These are phyloP conservation scores for Suillus placidus DNA, from an alignment of 768 basidiomycete species.

Conservation along the genomic window DNA sequence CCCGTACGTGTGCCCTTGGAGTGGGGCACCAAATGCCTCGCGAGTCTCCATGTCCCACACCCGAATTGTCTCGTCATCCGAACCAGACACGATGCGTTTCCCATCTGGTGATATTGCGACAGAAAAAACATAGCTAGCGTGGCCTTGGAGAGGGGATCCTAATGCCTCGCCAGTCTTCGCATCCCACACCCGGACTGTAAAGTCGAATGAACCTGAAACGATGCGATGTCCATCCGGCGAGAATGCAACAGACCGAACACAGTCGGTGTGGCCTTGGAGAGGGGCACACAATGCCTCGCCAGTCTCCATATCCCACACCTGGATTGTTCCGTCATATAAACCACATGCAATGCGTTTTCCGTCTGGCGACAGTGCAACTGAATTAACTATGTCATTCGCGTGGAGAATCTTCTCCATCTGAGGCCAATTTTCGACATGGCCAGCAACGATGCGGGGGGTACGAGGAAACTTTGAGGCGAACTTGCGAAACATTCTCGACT, in stretches of 20 bases:
- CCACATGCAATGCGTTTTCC: constrained; percentile 13
- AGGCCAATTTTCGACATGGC: constrained; percentile 7
- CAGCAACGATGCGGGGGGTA: not conserved
- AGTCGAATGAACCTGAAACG: constrained; percentile 19
- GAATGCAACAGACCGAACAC: constrained; percentile 22
- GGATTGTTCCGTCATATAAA: constrained; percentile 7
- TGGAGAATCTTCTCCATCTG: not conserved
- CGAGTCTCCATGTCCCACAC: constrained; percentile 17
- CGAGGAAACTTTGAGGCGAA: too few relatives aligned
- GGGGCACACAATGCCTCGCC: not conserved
- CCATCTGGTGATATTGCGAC: constrained; percentile 6
- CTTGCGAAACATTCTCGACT: too few relatives aligned
- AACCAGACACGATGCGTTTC: constrained; percentile 3
- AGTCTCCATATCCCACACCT: constrained; percentile 7
- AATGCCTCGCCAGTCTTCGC: constrained; percentile 18
- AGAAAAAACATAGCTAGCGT: not conserved
- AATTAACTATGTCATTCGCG: accelerated
- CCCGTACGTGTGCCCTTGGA: not conserved
- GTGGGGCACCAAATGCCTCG: not conserved
- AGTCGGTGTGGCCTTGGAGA: not conserved
- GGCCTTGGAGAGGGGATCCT: constrained; percentile 16
- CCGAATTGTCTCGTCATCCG: not conserved
- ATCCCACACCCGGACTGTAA: not conserved
- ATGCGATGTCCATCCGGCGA: constrained; percentile 29
- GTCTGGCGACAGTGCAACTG: not conserved